phyloP scores from a whole-genome alignment of 495 filamentous ascomycete genomes.

The Clohesyomyces aquaticus region DNA sequence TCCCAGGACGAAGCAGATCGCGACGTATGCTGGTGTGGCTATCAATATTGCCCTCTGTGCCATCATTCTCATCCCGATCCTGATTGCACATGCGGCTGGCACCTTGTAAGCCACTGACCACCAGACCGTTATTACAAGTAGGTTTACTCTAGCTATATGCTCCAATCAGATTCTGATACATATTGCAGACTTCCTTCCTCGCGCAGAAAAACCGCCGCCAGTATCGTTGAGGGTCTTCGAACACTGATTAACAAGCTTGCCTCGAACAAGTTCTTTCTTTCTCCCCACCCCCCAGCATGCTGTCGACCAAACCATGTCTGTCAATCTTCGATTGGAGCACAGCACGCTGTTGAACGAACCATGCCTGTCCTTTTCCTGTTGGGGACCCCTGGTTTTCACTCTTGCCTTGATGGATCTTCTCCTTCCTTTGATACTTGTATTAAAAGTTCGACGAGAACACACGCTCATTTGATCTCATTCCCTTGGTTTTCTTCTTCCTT shows the following conservation, averaged over 20 bases:
- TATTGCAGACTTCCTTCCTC: too few relatives aligned
- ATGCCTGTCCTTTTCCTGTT: background rate
- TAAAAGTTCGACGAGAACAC: background rate
- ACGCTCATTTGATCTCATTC: too few relatives aligned
- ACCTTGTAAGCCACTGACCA: conserved; percentile 1
- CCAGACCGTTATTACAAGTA: background rate
- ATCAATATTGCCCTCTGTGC: conserved; percentile 10
- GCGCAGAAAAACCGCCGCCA: too few relatives aligned
- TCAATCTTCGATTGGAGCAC: background rate
- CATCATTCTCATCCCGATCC: conserved; percentile 21
- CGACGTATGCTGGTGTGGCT: conserved; percentile 12
- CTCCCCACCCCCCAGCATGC: background rate
- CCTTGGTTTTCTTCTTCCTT: conserved; percentile 9
- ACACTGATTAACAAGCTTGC: too few relatives aligned
- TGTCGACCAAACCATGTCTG: background rate
- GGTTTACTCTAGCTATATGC: too few relatives aligned
- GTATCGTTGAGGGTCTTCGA: too few relatives aligned
- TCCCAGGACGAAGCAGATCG: conserved; percentile 17
- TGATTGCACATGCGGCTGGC: conserved; percentile 14
- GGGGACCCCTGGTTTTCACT: background rate
- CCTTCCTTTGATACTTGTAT: background rate
- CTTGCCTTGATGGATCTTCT: background rate
- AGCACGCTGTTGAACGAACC: background rate
- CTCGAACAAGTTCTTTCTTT: too few relatives aligned
- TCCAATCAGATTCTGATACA: too few relatives aligned